Evolutionary conservation across 2,329 filamentous ascomycete genomes (phyloP), one percentile per base, ranked within the genome.

Genomic region (Bipolaris oryzae): DNA sequence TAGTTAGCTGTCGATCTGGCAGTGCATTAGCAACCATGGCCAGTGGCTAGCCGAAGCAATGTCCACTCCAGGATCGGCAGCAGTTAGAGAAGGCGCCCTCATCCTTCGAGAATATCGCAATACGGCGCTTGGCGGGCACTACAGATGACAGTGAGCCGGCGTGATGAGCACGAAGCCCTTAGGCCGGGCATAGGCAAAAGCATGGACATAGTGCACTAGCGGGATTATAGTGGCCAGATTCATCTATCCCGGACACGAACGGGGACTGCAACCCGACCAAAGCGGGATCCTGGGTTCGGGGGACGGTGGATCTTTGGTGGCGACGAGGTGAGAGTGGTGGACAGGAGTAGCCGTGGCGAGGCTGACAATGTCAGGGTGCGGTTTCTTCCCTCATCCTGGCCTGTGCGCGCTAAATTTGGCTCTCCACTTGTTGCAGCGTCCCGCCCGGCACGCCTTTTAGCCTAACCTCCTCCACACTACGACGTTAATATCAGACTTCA

Each of bases 221-320:
- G 45, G 35, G 50, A 31, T 41, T 41, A 28, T 42, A 49, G 58
- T 43, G 46, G 45, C 44, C 47, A 57, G 55, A 46, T 11, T 61
- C 71, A 70, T 73, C 66, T 74, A 72, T 68, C 58, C 56, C 56
- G 59, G 69, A 66, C 70, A 66, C 60, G 47, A 41, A 46, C 58
- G 53, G 43, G 50, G 43, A 53, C 35, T 57, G 55, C 49, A 58
- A 60, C 53, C 53, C 48, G 47, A 47, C 49, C 53, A 58, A 58
- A 49, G 41, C 35, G 46, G 41, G 50, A 50, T 21, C 57, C 60
- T 57, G 55, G 55, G 55, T 62, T 55, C 47, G 53, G 50, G 31
- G 48, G 48, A 50, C 51, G 55, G 44, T 34, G 42, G 39, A 39
- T 57, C 62, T 57, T 57, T 57, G 52, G 60, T 44, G 50, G 61